phyloP scores from a whole-genome alignment of 495 filamentous ascomycete genomes.

The Achaetomiella virescens region DNA sequence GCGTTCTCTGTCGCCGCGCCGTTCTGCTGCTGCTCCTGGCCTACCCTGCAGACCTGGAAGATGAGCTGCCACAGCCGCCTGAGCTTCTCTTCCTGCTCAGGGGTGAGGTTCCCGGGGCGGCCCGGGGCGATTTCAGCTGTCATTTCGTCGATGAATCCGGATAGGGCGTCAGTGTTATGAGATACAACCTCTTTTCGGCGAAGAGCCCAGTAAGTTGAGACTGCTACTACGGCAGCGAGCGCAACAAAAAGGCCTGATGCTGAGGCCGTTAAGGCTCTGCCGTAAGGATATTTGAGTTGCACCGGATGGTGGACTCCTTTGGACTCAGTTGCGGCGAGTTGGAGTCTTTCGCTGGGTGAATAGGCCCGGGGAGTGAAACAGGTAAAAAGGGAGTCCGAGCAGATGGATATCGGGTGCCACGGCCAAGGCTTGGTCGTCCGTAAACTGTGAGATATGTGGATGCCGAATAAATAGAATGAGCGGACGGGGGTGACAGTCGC shows the following conservation, averaged over 20 bases:
- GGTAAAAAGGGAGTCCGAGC: not conserved
- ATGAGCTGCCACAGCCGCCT: slow-evolving; percentile 77
- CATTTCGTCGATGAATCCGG: slow-evolving; percentile 25
- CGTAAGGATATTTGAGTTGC: not conserved
- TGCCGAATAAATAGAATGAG: not conserved
- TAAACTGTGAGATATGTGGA: not conserved
- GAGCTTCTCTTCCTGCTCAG: slow-evolving; percentile 82
- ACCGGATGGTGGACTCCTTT: too few relatives aligned
- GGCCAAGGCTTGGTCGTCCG: not conserved
- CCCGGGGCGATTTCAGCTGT: slow-evolving; percentile 54
- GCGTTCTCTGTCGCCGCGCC: slow-evolving; percentile 21
- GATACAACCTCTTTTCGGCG: not conserved
- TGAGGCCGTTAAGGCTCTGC: not conserved
- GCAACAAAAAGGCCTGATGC: slow-evolving; percentile 1
- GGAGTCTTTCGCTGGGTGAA: not conserved
- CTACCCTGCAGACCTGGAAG: slow-evolving; percentile 74
- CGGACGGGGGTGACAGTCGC: not conserved
- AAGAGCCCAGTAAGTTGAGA: slow-evolving; percentile 9
- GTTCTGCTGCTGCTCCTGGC: slow-evolving; percentile 22
- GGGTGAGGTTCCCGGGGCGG: slow-evolving; percentile 78
- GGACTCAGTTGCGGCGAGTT: too few relatives aligned
- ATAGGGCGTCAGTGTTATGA: not conserved
- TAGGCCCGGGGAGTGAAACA: not conserved
- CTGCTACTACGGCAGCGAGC: slow-evolving; percentile 5
- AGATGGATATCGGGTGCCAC: not conserved